A percentile compares a stretch with the other conserved stretches of the same genome.
Conservation (phyloP, 805 yeast species). For the Wickerhamomyces mucosus region DNA sequence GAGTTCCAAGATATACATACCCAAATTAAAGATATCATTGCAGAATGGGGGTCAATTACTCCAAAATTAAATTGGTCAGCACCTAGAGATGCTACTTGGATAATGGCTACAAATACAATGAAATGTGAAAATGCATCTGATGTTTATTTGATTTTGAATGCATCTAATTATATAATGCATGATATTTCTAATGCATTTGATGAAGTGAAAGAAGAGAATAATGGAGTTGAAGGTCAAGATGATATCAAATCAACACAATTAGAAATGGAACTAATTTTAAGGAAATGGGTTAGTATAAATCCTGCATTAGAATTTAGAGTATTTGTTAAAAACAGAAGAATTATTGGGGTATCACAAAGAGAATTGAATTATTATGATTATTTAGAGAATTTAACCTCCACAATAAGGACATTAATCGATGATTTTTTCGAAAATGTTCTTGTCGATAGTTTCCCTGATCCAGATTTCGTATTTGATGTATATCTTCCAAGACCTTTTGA, state of each 20-base stretch:
- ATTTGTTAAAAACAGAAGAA: conserved; percentile 53
- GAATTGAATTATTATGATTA: conserved; percentile 79
- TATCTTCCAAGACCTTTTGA: conserved; percentile 71
- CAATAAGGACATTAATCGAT: conserved; percentile 38
- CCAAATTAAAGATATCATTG: conserved; percentile 35
- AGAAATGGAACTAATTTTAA: conserved; percentile 57
- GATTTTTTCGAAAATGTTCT: conserved; percentile 44
- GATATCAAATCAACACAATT: conserved; percentile 15
- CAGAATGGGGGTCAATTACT: conserved; percentile 48
- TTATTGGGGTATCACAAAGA: conserved; percentile 76
- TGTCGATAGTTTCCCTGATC: conserved; percentile 40
- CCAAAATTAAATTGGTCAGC: conserved; percentile 97
- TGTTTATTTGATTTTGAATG: conserved; percentile 68
- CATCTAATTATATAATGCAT: conserved; percentile 82
- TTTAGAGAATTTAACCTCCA: conserved; percentile 40
- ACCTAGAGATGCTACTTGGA: conserved; percentile 94
- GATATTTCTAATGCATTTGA: conserved; percentile 72
- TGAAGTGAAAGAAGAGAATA: conserved; percentile 26
- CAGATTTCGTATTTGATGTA: conserved; percentile 63
- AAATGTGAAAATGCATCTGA: conserved; percentile 66
- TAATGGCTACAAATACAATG: conserved; percentile 65
- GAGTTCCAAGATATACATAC: conserved; percentile 55
- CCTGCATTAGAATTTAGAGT: conserved; percentile 91
- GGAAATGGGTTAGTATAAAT: conserved; percentile 75
- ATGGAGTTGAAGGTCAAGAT: conserved; percentile 14